Evolutionary conservation across 78 protist genomes (phyloP), one percentile per base, ranked within the genome.

Genomic region (Reticulomyxa filosa): DNA sequence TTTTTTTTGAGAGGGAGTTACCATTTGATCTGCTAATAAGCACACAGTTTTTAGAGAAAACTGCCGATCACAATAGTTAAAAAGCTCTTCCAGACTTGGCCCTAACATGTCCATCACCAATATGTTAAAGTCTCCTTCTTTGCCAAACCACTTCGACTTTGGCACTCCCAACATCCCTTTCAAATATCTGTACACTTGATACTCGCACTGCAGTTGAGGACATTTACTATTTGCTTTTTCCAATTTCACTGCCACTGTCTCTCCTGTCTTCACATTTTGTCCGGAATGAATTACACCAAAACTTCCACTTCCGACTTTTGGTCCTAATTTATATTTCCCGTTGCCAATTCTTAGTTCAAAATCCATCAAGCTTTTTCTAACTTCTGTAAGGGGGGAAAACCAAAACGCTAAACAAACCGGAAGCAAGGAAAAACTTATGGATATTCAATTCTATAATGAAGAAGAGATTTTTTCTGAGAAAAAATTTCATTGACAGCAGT

Each of bases 181-280:
- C 22, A 82, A 38, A n/a, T 90, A 65, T 52, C 80, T 86, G 66
- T 90, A 88, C 55, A 93, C 57, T 56, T 90, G 81, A 25, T 88
- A 77, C 77, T 93, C 98, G 62, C 85, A 90, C n/a, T 79, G 55
- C 29, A 93, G 79, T 76, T 93, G 98, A 11, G 98, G 96, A 34
- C 90, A 96, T 23, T 72, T 13, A 50, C 84, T 67, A 53, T 70
- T 73, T 5, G 75, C 67, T 4, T 63, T 53, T 13, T 52, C 80
- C 2, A 86, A 68, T 71, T 86, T 86, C 48, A 86, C 81, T 23
- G 92, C 92, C 0, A 86, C 81, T 11, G 76, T 80, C 35, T 81
- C 84, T 10, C 76, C 77, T 6, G 78, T 83, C 2, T 52, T 4
- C 2, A 77, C 48, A 57, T 76, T n/a, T n/a, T n/a, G n/a, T n/a